Percentiles rank a stretch among this genome's conserved stretches.
Evolutionary conservation across 1,139 yeast species (phyloP).

Genomic region (Taphrina pruni): DNA sequence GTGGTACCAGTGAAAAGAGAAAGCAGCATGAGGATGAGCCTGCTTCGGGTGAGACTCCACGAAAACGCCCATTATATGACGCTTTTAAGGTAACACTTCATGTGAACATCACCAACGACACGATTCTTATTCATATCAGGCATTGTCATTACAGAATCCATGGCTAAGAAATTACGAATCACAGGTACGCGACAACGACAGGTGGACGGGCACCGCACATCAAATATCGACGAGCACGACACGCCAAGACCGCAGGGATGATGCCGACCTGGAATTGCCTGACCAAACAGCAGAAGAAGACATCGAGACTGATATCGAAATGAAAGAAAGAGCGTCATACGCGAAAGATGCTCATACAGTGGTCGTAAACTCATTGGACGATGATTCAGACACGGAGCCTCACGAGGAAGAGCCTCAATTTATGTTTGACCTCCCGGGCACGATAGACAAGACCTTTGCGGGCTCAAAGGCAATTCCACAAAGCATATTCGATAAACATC

Average conservation of each 20-base stretch:
- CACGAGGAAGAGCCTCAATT: slow-evolving; percentile 25
- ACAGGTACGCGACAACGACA: background rate
- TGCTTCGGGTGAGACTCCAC: slow-evolving; percentile 9
- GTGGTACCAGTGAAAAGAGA: slow-evolving; percentile 4
- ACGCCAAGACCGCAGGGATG: background rate
- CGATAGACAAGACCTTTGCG: slow-evolving; percentile 29
- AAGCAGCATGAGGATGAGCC: slow-evolving; percentile 15
- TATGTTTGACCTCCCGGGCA: slow-evolving; percentile 25
- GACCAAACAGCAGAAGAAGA: background rate
- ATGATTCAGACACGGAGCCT: slow-evolving; percentile 24
- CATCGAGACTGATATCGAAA: slow-evolving; percentile 11
- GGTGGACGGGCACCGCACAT: background rate
- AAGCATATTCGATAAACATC: background rate
- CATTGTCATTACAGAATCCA: background rate
- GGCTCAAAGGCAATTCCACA: slow-evolving; percentile 20
- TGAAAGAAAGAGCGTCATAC: slow-evolving; percentile 26
- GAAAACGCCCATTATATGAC: slow-evolving; percentile 26
- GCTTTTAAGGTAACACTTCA: slow-evolving; percentile 32
- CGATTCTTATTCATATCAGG: background rate
- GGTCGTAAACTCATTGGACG: slow-evolving; percentile 38
- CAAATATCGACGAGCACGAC: background rate
- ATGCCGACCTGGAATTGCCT: background rate
- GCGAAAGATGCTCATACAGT: slow-evolving; percentile 42
- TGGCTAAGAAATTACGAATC: background rate
- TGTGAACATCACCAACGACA: background rate